Base-by-base conservation (phyloP, 1,284 basidiomycete genomes). In the Ustilago loliicola region DNA sequence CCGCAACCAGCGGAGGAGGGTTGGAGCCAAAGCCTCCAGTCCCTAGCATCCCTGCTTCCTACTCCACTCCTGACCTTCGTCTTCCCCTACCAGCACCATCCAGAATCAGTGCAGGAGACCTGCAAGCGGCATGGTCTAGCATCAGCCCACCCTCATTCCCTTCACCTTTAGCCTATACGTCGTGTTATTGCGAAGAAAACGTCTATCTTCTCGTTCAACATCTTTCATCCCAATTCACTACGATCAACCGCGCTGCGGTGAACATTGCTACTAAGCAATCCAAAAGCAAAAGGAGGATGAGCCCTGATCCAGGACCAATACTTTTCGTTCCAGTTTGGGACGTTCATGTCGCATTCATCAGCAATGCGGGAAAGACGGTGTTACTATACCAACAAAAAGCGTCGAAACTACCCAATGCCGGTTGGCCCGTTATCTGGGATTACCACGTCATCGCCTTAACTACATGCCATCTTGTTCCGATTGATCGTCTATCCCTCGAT, bases 161-260 rank as follows among this genome's bases (percentile, higher is more conserved):
- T 0, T 0, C 17, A 0, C 11, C 60, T 3, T 40, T 55, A 1
- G 34, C 8, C 1, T 81, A 82, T 34, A 57, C 74, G 0, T 11
- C 62, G 1, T 82, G 76, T 63, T 83, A 79, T 54, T 83, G 81
- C 64, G 81, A 83, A 40, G 80, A 83, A 50, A 82, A 82, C 56
- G 67, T 78, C 23, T 82, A 80, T 38, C 59, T 62, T 0, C 65
- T 83, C 21, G 51, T 57, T 21, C 38, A 50, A 11, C 17, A 61
- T 1, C 70, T 80, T 21, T 52, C 29, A 15, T 7, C 30, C 7
- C 8, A 52, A 0, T 59, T 75, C 7, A 21, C 50, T 6, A 1
- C 9, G 1, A 19, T 38, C 48, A 72, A 71, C 29, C 19, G n/a
- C 0, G 38, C 57, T 2, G 72, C 72, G 2, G 36, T 17, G 23